Base-by-base conservation (phyloP, 176 grass and related monocot species). In the Eremochloa ophiuroides region DNA sequence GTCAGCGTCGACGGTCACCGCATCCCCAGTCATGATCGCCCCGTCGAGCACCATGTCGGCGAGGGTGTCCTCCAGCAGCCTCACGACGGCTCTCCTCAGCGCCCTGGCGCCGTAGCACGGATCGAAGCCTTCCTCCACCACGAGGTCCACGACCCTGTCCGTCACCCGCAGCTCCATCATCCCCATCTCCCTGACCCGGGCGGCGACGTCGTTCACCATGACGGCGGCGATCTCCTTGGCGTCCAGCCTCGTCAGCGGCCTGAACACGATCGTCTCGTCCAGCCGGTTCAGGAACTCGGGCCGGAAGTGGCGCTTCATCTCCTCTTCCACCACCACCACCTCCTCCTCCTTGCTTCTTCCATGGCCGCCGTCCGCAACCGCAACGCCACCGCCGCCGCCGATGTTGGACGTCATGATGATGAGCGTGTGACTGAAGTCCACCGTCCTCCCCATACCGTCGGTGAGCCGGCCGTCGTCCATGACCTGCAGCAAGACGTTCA, bases 361-460 rank as follows among this genome's bases (percentile, higher is more conserved):
- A n/a, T n/a, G n/a, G 20, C 66, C 5, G 4, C 20, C 20, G 34
- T 39, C 34, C 20, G 9, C 33, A n/a, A n/a, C n/a, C n/a, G n/a
- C n/a, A n/a, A n/a, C n/a, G 15, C 7, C 31, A 3, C 1, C 0
- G 34, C 4, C 39, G 40, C 13, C 40, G 42, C 69, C 69, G 42
- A 72, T 72, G 69, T 72, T 72, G 42, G 69, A 72, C 15, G 41
- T 72, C 69, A 72, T 72, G 69, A 72, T 47, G 69, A 72, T 72
- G 69, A 72, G 69, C 41, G 69, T 72, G 42, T 72, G 30, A 0
- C 13, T 72, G 42, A 72, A 72, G 16, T 72, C 41, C 15, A 71
- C 68, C 3, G 23, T 71, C 68, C 68, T 4, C 7, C 69, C 69
- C 41, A 30, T 29, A 2, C 69, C 13, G 42, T 72, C 69, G 0